Percentiles rank a stretch among this genome's conserved stretches.
Evolutionary conservation across 2,329 filamentous ascomycete genomes (phyloP).

Genomic region (Colletotrichum sublineola): DNA sequence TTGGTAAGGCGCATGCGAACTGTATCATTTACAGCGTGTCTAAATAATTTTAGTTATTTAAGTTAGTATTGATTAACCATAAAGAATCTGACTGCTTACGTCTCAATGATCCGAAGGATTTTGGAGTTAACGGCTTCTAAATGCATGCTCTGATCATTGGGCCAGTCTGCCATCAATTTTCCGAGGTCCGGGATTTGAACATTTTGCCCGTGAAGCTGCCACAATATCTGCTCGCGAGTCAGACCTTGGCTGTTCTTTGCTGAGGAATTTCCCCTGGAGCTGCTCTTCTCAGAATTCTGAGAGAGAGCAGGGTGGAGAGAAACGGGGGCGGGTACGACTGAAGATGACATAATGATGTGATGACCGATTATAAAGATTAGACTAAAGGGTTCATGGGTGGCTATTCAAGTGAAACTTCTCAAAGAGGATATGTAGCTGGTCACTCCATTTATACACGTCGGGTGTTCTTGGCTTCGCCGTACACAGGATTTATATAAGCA

Average conservation of each 20-base stretch:
- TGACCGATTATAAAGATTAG: no score
- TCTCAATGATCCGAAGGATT: constrained; percentile 27
- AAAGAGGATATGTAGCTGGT: no score
- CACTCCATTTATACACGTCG: no score
- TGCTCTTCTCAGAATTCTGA: not conserved
- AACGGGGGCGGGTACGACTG: not conserved
- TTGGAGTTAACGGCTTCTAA: constrained; percentile 19
- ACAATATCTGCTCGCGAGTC: constrained; percentile 22
- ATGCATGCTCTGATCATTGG: constrained; percentile 18
- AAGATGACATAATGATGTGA: constrained; percentile 10
- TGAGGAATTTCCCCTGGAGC: not conserved
- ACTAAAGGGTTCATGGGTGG: no score
- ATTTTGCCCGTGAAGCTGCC: constrained; percentile 31
- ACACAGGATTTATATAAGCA: no score
- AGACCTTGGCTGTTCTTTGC: not conserved
- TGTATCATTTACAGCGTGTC: constrained; percentile 30
- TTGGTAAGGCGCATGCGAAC: constrained; percentile 34
- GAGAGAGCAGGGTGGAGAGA: constrained; percentile 25
- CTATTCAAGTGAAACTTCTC: no score
- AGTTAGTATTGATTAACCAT: no score
- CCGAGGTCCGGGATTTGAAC: constrained; percentile 26
- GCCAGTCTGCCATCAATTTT: constrained; percentile 27
- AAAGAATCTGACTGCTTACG: not conserved
- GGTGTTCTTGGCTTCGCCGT: no score
- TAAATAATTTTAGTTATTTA: not conserved